Conservation (phyloP, 805 yeast species). For the Ogataea saltuana region DNA sequence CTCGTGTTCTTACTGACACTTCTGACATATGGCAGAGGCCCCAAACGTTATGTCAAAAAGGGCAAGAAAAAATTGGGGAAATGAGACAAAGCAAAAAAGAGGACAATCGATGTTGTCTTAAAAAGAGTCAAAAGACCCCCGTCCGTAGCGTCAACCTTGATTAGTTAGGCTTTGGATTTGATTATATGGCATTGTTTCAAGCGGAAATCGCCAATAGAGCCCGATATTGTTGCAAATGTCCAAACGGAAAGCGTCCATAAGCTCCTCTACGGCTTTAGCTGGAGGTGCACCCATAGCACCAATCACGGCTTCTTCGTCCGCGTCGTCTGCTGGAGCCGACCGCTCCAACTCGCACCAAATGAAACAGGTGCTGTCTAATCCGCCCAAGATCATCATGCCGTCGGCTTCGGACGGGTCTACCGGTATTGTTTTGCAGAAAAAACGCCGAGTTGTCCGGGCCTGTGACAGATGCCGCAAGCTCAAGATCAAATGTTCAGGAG, state of each 20-base stretch:
- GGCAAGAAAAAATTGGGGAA: constrained; percentile 6
- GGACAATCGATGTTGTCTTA: too few species aligned
- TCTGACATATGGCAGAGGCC: background rate
- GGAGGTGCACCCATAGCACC: constrained; percentile 8
- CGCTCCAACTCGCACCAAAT: constrained; percentile 1
- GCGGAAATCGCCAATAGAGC: background rate
- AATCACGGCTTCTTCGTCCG: background rate
- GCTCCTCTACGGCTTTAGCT: background rate
- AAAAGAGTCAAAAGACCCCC: too few species aligned
- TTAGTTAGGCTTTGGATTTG: background rate
- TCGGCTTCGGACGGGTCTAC: constrained; percentile 21
- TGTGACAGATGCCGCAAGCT: constrained; percentile 53
- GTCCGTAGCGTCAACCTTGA: too few species aligned
- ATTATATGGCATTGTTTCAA: background rate
- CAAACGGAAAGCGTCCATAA: constrained; percentile 4
- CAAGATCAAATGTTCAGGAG: constrained; percentile 55
- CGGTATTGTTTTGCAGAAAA: constrained; percentile 27
- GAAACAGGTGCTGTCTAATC: constrained; percentile 18
- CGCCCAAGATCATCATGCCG: constrained; percentile 33
- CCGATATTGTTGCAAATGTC: constrained; percentile 1
- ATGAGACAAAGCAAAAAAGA: background rate
- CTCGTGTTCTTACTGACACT: too few species aligned
- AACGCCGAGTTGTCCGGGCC: constrained; percentile 47
- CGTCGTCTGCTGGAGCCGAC: background rate
- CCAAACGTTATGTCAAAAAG: background rate